A percentile compares a stretch with the other conserved stretches of the same genome.
Conservation (phyloP, 495 filamentous ascomycete species). For the Podospora pseudocomata region DNA sequence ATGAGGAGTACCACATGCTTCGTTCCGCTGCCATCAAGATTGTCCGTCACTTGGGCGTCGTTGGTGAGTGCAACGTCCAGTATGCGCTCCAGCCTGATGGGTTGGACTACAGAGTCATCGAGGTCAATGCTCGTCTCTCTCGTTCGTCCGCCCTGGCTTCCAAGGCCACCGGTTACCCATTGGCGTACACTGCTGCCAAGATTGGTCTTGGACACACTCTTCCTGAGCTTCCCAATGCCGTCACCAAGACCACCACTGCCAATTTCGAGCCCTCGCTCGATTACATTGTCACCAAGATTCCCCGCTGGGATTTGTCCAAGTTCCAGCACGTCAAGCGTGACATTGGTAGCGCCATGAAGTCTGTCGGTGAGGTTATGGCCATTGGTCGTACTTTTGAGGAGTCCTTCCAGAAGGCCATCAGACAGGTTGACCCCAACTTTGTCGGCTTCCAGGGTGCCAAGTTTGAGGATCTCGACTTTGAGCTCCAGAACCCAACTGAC, state of each 20-base stretch:
- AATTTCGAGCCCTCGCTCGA: slow-evolving; percentile 98
- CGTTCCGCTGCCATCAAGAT: slow-evolving; percentile 98
- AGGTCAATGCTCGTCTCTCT: slow-evolving; percentile 96
- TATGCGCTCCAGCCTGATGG: slow-evolving; percentile 96
- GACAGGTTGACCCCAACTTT: slow-evolving; percentile 90
- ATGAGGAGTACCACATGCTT: slow-evolving; percentile 99
- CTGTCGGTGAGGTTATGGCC: slow-evolving; percentile 97
- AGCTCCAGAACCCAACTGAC: slow-evolving; percentile 86
- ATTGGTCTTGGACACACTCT: slow-evolving; percentile 93
- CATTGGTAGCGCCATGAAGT: slow-evolving; percentile 97
- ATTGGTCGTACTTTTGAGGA: slow-evolving; percentile 98
- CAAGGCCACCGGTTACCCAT: slow-evolving; percentile 93
- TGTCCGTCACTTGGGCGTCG: slow-evolving; percentile 92
- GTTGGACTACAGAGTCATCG: slow-evolving; percentile 97
- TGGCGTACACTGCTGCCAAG: slow-evolving; percentile 96
- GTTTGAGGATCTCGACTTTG: slow-evolving; percentile 89
- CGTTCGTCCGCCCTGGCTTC: slow-evolving; percentile 92
- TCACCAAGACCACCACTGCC: slow-evolving; percentile 96
- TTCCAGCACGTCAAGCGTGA: slow-evolving; percentile 98
- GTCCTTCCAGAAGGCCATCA: slow-evolving; percentile 97
- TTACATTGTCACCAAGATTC: slow-evolving; percentile 98
- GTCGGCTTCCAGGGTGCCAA: slow-evolving; percentile 92
- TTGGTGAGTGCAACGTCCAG: slow-evolving; percentile 98
- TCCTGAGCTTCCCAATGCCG: slow-evolving; percentile 92
- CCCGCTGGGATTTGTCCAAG: slow-evolving; percentile 94